Evolutionary conservation across 2,329 filamentous ascomycete genomes (phyloP), one percentile per base, ranked within the genome.

Genomic region (Lomentospora prolificans): DNA sequence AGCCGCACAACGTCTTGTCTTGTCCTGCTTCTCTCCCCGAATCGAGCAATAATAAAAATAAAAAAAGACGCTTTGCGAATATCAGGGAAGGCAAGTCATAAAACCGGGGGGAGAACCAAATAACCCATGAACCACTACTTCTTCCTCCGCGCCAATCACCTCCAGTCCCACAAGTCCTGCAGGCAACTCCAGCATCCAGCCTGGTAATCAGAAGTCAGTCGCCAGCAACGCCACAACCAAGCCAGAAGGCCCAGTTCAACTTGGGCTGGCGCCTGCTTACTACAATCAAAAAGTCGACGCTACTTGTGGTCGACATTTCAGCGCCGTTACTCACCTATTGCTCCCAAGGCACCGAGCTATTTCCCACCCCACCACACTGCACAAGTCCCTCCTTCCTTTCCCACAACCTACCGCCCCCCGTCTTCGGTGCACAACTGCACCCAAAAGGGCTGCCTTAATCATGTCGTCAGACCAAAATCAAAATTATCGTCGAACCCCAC

Each of bases 391-490:
- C n/a, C n/a, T 19, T 2, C 3, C 36, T 17, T 48, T 10, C 44
- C 5, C 44, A 48, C 44, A 46, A 10, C 19, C 17, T 19, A 10
- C 17, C 19, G n/a, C 22, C 44, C 19, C 41, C n/a, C 19, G 1
- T 8, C 19, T 22, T 19, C 22, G 44, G 44, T 48, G 44, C 44
- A 48, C 44, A 50, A 44, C 39, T 12, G 53, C 53, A 24, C 39
- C 6, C 39, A n/a, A 28, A 41, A 36, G 41, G 41, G 22, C 36
- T 39, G 25, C 33, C 27, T 33, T 31, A 31, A 50, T 44, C 39
- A 55, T 55, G 53, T 55, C 53, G n/a, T 55, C 53, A 9, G 53
- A 55, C 41, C 53, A 50, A 30, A 55, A 55, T 14, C 53, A 33
- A 22, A 44, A 55, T 44, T 22, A 31, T 22, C 41, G 41, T 17